Evolutionary conservation across 2,329 filamentous ascomycete species (phyloP), one percentile per base, ranked within the genome.

Genomic region (Diplodia sapinea): DNA sequence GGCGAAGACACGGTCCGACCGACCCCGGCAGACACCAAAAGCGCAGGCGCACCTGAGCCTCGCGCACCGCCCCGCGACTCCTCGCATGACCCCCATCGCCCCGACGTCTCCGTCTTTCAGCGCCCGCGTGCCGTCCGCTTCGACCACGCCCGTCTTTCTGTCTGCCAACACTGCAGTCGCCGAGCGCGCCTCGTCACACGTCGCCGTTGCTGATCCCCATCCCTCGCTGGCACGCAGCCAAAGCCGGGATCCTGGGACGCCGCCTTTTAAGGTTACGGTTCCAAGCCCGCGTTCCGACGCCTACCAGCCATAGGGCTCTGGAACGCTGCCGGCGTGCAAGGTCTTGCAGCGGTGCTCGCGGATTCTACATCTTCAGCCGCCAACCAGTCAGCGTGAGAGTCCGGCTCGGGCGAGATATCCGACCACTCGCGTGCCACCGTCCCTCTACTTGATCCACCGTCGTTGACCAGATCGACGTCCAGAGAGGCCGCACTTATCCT

Each of bases 221-320:
- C 56, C 57, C 43, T 52, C 59, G 47, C 47, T 49, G 31, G 36
- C 36, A 12, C 43, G 59, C 29, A 31, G 7, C 50, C 47, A n/a
- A 51, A 36, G 43, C 59, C 59, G 23, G 59, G 26, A 51, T 38
- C 59, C 59, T 31, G 59, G 59, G 57, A 50, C 59, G 5, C 26
- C 43, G 13, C 17, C 59, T 29, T 50, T 62, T 63, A 63, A 62
- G 59, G 59, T 63, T 52, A 31, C 29, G 59, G 47, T 38, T 63
- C 59, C 59, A 63, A 38, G 47, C 59, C 43, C 36, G 59, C 59
- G 47, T 51, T 63, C 47, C 59, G 59, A 20, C 47, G 36, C 20
- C 47, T 63, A 51, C 59, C 47, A 63, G 43, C n/a, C 47, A 17
- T 31, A 63, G 29, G 47, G 59, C 43, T 15, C 43, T 12, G 47